These are phyloP conservation scores for Aspergillus transmontanensis DNA, from an alignment of 2,329 filamentous ascomycete species.

Conservation along the genomic window DNA sequence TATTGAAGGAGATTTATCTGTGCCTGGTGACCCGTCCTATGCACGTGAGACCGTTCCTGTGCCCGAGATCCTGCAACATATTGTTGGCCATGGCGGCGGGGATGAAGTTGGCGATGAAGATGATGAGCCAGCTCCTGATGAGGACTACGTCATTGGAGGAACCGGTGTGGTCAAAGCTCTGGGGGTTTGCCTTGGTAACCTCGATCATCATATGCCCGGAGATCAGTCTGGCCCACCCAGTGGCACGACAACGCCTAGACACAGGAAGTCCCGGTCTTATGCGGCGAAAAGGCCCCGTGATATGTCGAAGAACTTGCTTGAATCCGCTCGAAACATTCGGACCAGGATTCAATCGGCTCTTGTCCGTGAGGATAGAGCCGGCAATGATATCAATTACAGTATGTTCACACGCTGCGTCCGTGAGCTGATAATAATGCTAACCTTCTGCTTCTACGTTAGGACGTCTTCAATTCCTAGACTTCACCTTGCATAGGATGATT, in stretches of 20 bases:
- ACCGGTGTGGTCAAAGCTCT: conserved; percentile 94
- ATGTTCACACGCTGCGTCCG: conserved; percentile 47
- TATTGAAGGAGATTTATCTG: conserved; percentile 59
- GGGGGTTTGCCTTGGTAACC: conserved; percentile 84
- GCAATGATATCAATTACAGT: conserved; percentile 77
- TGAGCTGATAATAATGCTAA: conserved; percentile 8
- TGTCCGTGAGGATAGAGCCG: conserved; percentile 69
- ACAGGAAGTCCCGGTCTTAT: conserved; percentile 52
- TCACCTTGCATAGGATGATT: conserved; percentile 88
- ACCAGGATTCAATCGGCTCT: conserved; percentile 80
- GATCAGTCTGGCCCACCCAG: conserved; percentile 49
- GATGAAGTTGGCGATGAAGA: conserved; percentile 57
- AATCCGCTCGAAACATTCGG: conserved; percentile 86
- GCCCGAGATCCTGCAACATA: conserved; percentile 82
- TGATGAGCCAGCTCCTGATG: conserved; percentile 73
- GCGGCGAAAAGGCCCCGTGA: conserved; percentile 74
- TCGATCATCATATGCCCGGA: conserved; percentile 55
- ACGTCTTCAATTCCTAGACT: conserved; percentile 81
- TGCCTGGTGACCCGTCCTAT: conserved; percentile 49
- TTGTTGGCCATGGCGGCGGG: conserved; percentile 72
- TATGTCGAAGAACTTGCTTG: conserved; percentile 87
- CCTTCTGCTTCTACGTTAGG: conserved; percentile 45
- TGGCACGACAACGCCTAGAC: conserved; percentile 57
- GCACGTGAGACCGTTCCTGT: conserved; percentile 57
- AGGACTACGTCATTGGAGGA: conserved; percentile 94